phyloP scores from a whole-genome alignment of 164 flowering plant species.

The Euptelea pleiosperma region DNA sequence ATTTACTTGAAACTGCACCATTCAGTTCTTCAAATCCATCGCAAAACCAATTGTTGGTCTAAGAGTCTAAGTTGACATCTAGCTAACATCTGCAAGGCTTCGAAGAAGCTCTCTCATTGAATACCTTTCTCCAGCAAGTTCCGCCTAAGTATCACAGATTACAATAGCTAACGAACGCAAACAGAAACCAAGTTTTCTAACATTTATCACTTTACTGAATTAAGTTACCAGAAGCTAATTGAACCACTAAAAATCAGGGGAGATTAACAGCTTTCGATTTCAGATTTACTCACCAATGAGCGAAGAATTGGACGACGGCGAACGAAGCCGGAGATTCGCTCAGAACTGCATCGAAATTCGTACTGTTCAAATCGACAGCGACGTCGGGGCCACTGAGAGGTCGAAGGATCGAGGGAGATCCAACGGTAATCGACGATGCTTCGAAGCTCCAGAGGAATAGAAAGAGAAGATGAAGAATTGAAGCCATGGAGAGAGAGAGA shows the following conservation, averaged over 20 bases:
- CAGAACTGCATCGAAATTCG: conserved; percentile 58
- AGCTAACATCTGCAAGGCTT: too few relatives aligned
- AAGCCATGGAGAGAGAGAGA: conserved; percentile 14
- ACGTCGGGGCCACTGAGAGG: conserved; percentile 36
- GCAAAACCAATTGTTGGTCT: too few relatives aligned
- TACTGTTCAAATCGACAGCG: conserved; percentile 76
- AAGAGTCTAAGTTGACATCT: too few relatives aligned
- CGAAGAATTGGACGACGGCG: conserved; percentile 84
- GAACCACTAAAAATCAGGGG: background rate
- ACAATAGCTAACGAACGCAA: too few relatives aligned
- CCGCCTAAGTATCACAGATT: too few relatives aligned
- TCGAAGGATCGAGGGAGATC: conserved; percentile 71
- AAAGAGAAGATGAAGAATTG: conserved; percentile 11
- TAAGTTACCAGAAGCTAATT: background rate
- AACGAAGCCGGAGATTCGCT: conserved; percentile 53
- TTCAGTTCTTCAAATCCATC: too few relatives aligned
- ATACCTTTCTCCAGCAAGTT: too few relatives aligned
- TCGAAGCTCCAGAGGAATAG: conserved; percentile 11
- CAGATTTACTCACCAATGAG: conserved; percentile 65
- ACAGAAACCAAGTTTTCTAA: too few relatives aligned
- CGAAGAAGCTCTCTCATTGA: too few relatives aligned
- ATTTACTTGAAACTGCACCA: too few relatives aligned
- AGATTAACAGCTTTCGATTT: background rate
- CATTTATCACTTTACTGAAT: background rate
- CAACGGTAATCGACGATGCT: conserved; percentile 16